Evolutionary conservation across 768 basidiomycete genomes (phyloP).

Genomic region (Pleurotus sapidus): DNA sequence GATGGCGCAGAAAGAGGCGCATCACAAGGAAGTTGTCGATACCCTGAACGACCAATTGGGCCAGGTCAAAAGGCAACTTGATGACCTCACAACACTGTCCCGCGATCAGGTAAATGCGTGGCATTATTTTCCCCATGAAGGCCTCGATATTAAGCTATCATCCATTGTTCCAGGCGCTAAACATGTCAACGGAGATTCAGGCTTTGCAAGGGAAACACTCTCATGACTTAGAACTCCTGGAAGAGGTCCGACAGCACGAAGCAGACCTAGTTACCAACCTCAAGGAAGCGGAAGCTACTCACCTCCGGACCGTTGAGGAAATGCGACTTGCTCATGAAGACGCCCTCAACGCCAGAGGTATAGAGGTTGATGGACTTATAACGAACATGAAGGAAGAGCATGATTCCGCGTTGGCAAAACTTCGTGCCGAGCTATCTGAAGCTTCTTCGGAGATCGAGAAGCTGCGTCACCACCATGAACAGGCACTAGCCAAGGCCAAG

Average conservation of each 20-base stretch:
- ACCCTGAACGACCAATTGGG: conserved; percentile 63
- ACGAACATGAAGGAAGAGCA: conserved; percentile 49
- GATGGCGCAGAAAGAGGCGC: conserved; percentile 96
- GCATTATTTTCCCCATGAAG: neutral
- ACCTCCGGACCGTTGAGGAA: conserved; percentile 45
- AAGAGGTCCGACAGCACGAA: conserved; percentile 57
- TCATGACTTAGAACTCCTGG: conserved; percentile 47
- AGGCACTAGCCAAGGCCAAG: conserved; percentile 55
- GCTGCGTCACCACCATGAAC: conserved; percentile 56
- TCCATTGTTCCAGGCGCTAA: conserved; percentile 51
- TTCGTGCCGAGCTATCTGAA: conserved; percentile 42
- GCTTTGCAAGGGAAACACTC: conserved; percentile 62
- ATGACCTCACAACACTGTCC: conserved; percentile 77
- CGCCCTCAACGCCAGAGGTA: conserved; percentile 32
- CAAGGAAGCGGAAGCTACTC: conserved; percentile 46
- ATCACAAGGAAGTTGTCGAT: conserved; percentile 80
- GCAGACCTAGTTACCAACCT: conserved; percentile 48
- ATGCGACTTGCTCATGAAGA: conserved; percentile 49
- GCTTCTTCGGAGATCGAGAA: conserved; percentile 41
- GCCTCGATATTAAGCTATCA: neutral
- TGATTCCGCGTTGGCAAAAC: conserved; percentile 18
- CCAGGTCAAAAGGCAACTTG: conserved; percentile 74
- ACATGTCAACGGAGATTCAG: conserved; percentile 88
- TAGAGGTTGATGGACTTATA: conserved; percentile 46
- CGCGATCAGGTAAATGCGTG: conserved; percentile 71